Percentiles rank a stretch among this genome's conserved stretches.
Evolutionary conservation across 1,139 yeast genomes (phyloP).

Genomic region (Taphrina populina): DNA sequence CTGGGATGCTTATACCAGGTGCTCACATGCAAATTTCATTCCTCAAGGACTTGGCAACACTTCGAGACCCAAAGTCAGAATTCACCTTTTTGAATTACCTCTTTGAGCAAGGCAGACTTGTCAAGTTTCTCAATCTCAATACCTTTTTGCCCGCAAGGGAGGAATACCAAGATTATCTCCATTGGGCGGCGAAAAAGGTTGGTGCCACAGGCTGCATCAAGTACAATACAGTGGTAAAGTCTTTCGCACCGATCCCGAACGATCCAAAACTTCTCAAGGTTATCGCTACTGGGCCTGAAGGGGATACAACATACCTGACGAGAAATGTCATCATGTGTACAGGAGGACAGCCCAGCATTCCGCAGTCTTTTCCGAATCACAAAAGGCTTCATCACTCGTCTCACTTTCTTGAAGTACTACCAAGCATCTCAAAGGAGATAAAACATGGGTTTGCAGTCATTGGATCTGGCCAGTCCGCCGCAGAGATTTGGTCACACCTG

Average conservation of each 20-base stretch:
- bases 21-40: conserved; percentile 41
- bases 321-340: conserved; percentile 38
- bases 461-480: conserved; percentile 42
- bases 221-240: conserved; percentile 37
- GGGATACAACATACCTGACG: conserved; percentile 25
- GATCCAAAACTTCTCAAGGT: conserved; percentile 15
- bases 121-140: conserved; percentile 39
- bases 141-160: conserved; percentile 41
- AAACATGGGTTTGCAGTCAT: conserved; percentile 38
- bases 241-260: conserved; percentile 26
- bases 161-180: conserved; percentile 41
- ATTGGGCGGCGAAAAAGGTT: conserved; percentile 41
- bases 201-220: conserved; percentile 33
- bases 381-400: conserved; percentile 33
- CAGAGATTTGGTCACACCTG: conserved; percentile 39
- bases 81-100: conserved; percentile 41
- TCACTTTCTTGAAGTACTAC: conserved; percentile 29
- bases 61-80: conserved; percentile 40
- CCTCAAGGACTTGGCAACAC: conserved; percentile 41
- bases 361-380: conserved; percentile 27
- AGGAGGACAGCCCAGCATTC: conserved; percentile 39
- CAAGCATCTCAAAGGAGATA: background rate
- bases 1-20: conserved; percentile 41
- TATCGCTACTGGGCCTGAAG: conserved; percentile 7
- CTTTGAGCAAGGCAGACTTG: conserved; percentile 38